These are phyloP conservation scores for Sporisorium exsertum DNA, from an alignment of 1,284 basidiomycete genomes.

Conservation along the genomic window DNA sequence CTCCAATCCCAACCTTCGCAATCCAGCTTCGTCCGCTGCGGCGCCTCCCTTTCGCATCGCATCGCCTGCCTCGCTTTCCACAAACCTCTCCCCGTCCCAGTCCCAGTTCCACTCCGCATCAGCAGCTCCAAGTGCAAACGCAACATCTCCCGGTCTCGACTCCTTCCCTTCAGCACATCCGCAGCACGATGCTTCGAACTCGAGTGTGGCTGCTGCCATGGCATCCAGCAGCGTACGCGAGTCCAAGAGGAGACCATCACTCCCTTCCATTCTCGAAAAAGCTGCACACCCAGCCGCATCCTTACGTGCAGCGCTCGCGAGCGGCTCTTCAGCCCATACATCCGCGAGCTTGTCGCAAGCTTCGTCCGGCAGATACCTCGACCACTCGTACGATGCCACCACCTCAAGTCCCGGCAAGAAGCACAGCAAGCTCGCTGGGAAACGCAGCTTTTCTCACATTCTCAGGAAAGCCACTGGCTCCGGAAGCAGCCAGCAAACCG, in stretches of 20 bases:
- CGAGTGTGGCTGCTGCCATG: neutral
- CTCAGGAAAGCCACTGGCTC: conserved; percentile 52
- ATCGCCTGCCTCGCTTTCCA: conserved; percentile 27
- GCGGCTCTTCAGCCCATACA: conserved; percentile 22
- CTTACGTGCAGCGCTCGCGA: conserved; percentile 53
- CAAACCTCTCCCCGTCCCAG: conserved; percentile 1
- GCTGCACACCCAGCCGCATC: conserved; percentile 60
- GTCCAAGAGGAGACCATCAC: conserved; percentile 50
- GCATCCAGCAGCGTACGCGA: conserved; percentile 25
- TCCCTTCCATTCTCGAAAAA: conserved; percentile 62
- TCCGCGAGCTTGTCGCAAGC: conserved; percentile 25
- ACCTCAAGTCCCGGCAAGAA: conserved; percentile 38
- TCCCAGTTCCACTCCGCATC: conserved; percentile 6
- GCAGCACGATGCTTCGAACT: neutral
- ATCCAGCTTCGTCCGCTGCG: conserved; percentile 3
- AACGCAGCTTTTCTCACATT: conserved; percentile 57
- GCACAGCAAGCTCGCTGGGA: conserved; percentile 34
- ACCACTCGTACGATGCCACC: conserved; percentile 25
- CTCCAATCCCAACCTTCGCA: conserved; percentile 56
- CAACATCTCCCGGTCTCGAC: conserved; percentile 2
- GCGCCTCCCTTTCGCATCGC: conserved; percentile 19
- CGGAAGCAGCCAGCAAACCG: neutral
- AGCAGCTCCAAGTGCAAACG: neutral
- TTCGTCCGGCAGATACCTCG: conserved; percentile 12
- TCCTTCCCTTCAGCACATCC: conserved; percentile 2